Conservation (phyloP, 495 filamentous ascomycete genomes). For the Aspergillus mulundensis region DNA sequence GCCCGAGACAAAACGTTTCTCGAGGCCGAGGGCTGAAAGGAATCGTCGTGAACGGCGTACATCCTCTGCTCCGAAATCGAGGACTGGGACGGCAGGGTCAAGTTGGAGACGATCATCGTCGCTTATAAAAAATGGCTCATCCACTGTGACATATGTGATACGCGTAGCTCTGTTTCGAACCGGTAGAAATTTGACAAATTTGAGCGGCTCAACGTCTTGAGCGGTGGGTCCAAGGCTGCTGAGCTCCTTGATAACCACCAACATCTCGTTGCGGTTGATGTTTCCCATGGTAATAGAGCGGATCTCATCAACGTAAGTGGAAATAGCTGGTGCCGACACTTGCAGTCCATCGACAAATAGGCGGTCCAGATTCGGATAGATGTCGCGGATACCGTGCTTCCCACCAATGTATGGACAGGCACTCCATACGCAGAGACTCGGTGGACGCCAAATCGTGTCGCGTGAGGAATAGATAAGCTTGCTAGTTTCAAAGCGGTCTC, state of each 20-base stretch:
- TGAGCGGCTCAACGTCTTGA: background rate
- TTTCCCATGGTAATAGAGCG: background rate
- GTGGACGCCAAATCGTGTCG: background rate
- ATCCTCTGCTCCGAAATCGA: background rate
- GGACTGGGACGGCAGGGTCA: background rate
- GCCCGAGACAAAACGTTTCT: background rate
- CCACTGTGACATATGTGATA: background rate
- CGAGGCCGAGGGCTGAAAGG: background rate
- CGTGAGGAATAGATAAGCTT: background rate
- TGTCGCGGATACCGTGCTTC: background rate
- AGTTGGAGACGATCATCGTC: conserved; percentile 1
- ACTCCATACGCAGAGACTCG: background rate
- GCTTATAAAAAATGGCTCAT: background rate
- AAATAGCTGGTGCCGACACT: background rate
- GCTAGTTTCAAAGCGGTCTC: background rate
- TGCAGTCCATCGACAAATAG: background rate
- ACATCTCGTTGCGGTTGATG: background rate
- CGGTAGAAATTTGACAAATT: background rate
- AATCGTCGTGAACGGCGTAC: background rate
- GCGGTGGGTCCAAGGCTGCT: background rate
- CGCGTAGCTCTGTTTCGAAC: background rate
- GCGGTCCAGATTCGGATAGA: background rate
- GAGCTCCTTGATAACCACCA: background rate
- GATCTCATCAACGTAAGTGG: background rate
- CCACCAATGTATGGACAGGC: background rate